Evolutionary conservation across 208 protist genomes (phyloP), one percentile per base, ranked within the genome.

Genomic region (Crithidia expoeki): DNA sequence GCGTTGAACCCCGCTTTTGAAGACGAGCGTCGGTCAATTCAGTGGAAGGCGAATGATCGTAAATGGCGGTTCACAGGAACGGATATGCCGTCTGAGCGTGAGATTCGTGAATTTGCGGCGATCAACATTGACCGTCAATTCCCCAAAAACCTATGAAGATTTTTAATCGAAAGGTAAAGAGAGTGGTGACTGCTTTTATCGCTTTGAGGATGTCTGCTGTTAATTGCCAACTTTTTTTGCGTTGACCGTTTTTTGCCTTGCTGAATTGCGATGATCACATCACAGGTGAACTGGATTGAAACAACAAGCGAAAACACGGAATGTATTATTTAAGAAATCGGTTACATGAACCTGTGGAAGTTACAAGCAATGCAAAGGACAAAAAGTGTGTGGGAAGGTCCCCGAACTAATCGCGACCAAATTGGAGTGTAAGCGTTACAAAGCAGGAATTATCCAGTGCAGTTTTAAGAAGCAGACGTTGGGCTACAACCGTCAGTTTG

Each of bases 1-100:
- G 91, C 91, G 0, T 79, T 96, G 21, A 94, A 93, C 60, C 91
- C 91, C 6, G 87, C 91, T 19, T 94, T 91, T 72, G 91, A 96
- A 61, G 84, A 94, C 69, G 91, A 96, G 76, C 84, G 88, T 10
- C 80, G 85, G 10, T 80, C 77, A 27, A 88, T 93, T 44, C 81
- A 93, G 63, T 92, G 86, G 85, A 96, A 96, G 74, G 74, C 84
- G 6, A 96, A 96, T 57, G 91, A 96, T 46, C 68, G 88, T 17
- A 96, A 94, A 59, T 96, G 88, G 88, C 79, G 88, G 36, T 93
- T 96, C 60, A 93, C 88, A 2, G 91, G 91, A 4, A 76, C 80
- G 11, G 91, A 96, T 64, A 89, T 89, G 77, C 86, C 83, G 16
- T 94, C 88, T 0, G 86, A 90, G 66, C 82, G 83, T 10, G 88